A percentile compares a stretch with the other conserved stretches of the same genome.
These are phyloP conservation scores for Phaeosphaeriaceae sp. DNA, from an alignment of 2,329 filamentous ascomycete genomes.

Conservation along the genomic window DNA sequence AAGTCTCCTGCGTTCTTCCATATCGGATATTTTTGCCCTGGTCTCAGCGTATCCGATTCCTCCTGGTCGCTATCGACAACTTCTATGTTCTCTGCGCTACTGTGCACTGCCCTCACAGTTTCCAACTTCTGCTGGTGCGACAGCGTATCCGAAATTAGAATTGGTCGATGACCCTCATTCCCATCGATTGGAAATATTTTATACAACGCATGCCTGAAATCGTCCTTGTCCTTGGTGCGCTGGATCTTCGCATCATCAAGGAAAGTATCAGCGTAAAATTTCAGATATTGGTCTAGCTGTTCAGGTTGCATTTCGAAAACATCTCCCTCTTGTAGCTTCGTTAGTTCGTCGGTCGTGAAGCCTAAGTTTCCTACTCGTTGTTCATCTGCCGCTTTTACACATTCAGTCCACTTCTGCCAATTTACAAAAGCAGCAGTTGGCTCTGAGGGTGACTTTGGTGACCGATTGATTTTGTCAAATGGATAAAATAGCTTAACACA, in stretches of 20 bases:
- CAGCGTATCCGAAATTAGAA: slow-evolving; percentile 28
- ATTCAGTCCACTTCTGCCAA: slow-evolving; percentile 71
- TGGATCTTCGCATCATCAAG: slow-evolving; percentile 54
- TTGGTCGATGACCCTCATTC: neutral
- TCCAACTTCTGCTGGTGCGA: slow-evolving; percentile 37
- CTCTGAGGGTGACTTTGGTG: slow-evolving; percentile 59
- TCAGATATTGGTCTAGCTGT: slow-evolving; percentile 76
- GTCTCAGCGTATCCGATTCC: slow-evolving; percentile 39
- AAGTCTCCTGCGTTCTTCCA: slow-evolving; percentile 59
- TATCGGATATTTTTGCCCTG: slow-evolving; percentile 58
- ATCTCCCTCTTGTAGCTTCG: slow-evolving; percentile 65
- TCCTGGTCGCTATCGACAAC: slow-evolving; percentile 46
- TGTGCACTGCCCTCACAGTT: slow-evolving; percentile 53
- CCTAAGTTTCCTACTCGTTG: slow-evolving; percentile 5
- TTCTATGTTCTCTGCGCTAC: slow-evolving; percentile 47
- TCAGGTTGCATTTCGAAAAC: slow-evolving; percentile 66
- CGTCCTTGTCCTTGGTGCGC: slow-evolving; percentile 42
- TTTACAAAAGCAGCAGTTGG: slow-evolving; percentile 67
- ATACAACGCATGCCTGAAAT: slow-evolving; percentile 51
- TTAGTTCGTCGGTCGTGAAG: slow-evolving; percentile 52
- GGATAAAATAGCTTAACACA: slow-evolving; percentile 82
- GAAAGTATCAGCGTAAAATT: slow-evolving; percentile 75
- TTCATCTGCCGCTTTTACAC: slow-evolving; percentile 12
- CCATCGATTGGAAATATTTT: slow-evolving; percentile 50
- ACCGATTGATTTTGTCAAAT: slow-evolving; percentile 65